Evolutionary conservation across 495 filamentous ascomycete genomes (phyloP).

Genomic region (Podospora appendiculata): DNA sequence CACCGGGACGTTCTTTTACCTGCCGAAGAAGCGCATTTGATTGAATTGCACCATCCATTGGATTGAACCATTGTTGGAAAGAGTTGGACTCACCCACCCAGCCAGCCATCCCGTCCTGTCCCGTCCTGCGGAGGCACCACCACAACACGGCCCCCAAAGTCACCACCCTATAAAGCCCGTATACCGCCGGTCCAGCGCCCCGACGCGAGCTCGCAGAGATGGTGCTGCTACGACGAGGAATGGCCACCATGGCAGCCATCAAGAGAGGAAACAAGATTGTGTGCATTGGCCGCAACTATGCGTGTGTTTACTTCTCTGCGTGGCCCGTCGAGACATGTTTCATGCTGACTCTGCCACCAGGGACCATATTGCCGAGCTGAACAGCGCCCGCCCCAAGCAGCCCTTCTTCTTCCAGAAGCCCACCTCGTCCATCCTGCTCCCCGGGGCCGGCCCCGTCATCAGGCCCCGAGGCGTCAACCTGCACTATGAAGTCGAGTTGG

Average conservation of each 20-base stretch:
- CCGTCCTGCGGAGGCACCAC: too few relatives aligned
- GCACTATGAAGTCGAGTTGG: constrained; percentile 95
- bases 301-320: constrained; percentile 47
- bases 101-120: too few relatives aligned
- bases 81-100: too few relatives aligned
- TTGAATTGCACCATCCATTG: too few relatives aligned
- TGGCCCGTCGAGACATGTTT: background rate
- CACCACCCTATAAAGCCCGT: background rate
- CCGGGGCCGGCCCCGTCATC: constrained; percentile 72
- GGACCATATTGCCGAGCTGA: constrained; percentile 91
- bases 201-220: background rate
- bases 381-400: constrained; percentile 74
- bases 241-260: constrained; percentile 51
- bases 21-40: background rate
- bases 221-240: constrained; percentile 28
- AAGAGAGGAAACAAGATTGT: constrained; percentile 79
- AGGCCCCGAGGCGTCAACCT: constrained; percentile 72
- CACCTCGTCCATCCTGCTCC: constrained; percentile 68
- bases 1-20: background rate
- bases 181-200: background rate
- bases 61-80: too few relatives aligned
- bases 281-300: constrained; percentile 97
- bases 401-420: constrained; percentile 99
- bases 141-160: background rate
- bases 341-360: constrained; percentile 36